Percentiles rank a stretch among this genome's conserved stretches.
Evolutionary conservation across 2,329 filamentous ascomycete species (phyloP).

Genomic region (Cadophora sp.): DNA sequence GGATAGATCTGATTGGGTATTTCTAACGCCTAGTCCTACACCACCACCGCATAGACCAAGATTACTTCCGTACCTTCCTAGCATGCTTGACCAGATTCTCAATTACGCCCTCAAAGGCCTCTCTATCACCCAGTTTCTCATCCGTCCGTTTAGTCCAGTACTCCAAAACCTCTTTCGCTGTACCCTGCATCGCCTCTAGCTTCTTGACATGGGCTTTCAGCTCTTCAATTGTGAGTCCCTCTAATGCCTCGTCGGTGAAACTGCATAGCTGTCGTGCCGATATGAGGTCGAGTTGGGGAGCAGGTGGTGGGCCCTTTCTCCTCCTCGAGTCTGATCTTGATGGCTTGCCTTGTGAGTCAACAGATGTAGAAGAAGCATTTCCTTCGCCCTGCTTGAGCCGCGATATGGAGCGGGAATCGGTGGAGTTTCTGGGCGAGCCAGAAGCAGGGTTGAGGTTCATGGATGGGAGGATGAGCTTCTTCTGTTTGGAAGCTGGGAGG

Average conservation of each 20-base stretch:
- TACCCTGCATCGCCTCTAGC: slow-evolving; percentile 72
- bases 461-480: slow-evolving; percentile 93
- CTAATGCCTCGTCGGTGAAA: slow-evolving; percentile 83
- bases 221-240: slow-evolving; percentile 80
- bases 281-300: slow-evolving; percentile 80
- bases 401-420: slow-evolving; percentile 52
- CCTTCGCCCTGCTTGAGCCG: slow-evolving; percentile 48
- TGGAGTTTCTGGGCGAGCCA: slow-evolving; percentile 61
- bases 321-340: slow-evolving; percentile 50
- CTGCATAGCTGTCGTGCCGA: slow-evolving; percentile 79
- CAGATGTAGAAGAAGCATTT: slow-evolving; percentile 63
- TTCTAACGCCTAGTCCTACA: slow-evolving; percentile 5
- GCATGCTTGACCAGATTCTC: slow-evolving; percentile 95
- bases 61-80: slow-evolving; percentile 78
- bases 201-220: slow-evolving; percentile 73
- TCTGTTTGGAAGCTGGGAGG: slow-evolving; percentile 94
- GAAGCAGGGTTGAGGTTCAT: slow-evolving; percentile 59
- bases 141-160: slow-evolving; percentile 90
- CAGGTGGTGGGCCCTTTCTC: slow-evolving; percentile 65
- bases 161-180: slow-evolving; percentile 78
- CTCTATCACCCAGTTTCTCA: slow-evolving; percentile 86
- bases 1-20: slow-evolving; percentile 8
- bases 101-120: slow-evolving; percentile 95
- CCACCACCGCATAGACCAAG: not conserved
- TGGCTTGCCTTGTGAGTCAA: slow-evolving; percentile 65